Conservation (phyloP, 768 basidiomycete genomes). For the Scleroderma bovista region DNA sequence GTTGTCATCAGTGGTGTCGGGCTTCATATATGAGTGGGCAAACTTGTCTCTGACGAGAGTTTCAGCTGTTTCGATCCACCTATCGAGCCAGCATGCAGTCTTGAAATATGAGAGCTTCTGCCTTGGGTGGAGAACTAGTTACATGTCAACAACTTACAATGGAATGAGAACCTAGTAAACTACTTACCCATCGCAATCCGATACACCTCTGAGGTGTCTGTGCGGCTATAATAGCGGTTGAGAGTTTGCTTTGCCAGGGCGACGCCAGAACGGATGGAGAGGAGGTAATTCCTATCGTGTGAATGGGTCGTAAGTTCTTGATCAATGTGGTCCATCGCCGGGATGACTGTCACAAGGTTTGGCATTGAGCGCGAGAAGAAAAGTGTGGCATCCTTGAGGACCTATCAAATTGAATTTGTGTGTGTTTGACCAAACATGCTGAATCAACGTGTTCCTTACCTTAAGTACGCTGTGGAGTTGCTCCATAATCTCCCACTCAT, state of each 20-base stretch:
- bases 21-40: background rate
- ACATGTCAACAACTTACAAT: background rate
- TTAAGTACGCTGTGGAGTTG: constrained; percentile 28
- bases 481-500: constrained; percentile 30
- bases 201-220: background rate
- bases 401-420: constrained; percentile 9
- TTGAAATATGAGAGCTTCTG: constrained; percentile 27
- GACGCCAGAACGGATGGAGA: background rate
- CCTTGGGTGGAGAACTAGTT: constrained; percentile 24
- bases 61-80: constrained; percentile 22
- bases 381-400: constrained; percentile 18
- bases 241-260: background rate
- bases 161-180: background rate
- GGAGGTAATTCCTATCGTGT: no score
- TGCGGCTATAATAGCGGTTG: background rate
- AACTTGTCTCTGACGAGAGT: constrained; percentile 18
- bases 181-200: background rate
- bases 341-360: constrained; percentile 24
- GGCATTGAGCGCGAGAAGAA: constrained; percentile 17
- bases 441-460: constrained; percentile 19
- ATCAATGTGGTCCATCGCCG: constrained; percentile 29
- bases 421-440: no score
- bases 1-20: background rate
- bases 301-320: background rate
- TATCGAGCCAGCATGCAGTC: constrained; percentile 16